A percentile compares a stretch with the other conserved stretches of the same genome.
Conservation (phyloP, 768 basidiomycete species). For the Imleria badia region DNA sequence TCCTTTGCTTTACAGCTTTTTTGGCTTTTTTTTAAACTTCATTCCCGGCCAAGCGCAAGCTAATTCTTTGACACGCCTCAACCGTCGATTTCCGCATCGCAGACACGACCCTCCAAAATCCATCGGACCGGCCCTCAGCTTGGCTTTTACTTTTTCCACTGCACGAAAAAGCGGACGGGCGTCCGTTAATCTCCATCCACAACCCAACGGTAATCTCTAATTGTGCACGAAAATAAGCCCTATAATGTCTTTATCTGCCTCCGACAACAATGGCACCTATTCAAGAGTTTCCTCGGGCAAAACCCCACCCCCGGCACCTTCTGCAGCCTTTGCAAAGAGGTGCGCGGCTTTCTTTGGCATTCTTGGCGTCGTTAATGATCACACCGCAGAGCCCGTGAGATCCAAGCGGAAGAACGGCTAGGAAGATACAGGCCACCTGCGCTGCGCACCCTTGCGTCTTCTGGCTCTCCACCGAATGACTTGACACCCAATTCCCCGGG, state of each 20-base stretch:
- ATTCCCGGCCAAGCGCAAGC: constrained; percentile 30
- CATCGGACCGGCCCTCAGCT: constrained; percentile 17
- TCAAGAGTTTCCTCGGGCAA: constrained; percentile 82
- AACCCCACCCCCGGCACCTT: constrained; percentile 87
- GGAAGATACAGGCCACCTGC: constrained; percentile 80
- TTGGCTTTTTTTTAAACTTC: constrained; percentile 20
- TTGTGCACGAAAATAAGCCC: constrained; percentile 51
- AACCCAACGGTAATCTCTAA: constrained; percentile 73
- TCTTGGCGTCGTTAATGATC: constrained; percentile 18
- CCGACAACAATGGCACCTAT: constrained; percentile 80
- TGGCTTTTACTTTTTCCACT: constrained; percentile 23
- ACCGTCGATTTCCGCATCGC: constrained; percentile 23
- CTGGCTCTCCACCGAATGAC: constrained; percentile 74
- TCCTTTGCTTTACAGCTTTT: constrained; percentile 29
- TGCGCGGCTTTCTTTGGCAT: constrained; percentile 33
- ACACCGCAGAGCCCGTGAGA: constrained; percentile 70
- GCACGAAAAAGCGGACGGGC: constrained; percentile 32
- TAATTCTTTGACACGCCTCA: constrained; percentile 31
- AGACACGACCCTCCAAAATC: constrained; percentile 28
- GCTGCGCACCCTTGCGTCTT: constrained; percentile 63
- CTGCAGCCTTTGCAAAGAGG: constrained; percentile 89
- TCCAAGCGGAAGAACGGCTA: constrained; percentile 75
- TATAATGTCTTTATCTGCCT: constrained; percentile 93
- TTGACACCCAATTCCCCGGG: constrained; percentile 55
- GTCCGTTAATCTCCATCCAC: constrained; percentile 36